Base-by-base conservation (phyloP, 169 alveolate genomes). In the Cryptosporidium parvum region DNA sequence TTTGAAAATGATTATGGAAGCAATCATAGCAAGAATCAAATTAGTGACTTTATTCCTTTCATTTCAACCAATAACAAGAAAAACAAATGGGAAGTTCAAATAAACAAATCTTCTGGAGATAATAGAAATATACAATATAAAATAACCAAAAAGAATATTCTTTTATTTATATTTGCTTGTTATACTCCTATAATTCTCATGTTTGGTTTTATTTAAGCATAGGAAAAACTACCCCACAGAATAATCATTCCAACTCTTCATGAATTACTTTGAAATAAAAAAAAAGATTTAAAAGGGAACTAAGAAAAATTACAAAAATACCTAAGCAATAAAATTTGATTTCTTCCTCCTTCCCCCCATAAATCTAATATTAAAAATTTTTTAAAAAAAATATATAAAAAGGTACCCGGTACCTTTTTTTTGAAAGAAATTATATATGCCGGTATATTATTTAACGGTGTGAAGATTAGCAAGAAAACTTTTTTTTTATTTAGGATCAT, bases 371-470 rank as follows among this genome's bases (percentile, higher is more conserved):
- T 48, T 48, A 48, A 48, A 18, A 53, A 8, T 53, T 53, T n/a
- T 23, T n/a, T n/a, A 0, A 26, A 26, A 26, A 56, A 56, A 21
- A 16, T 52, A 14, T 14, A 52, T 0, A 10, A 56, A 56, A n/a
- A n/a, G 67, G 67, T 56, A 56, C 67, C 67, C 37, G 67, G 67
- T 56, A 56, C 67, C 67, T 1, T 56, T 56, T 56, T 26, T 26
- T 26, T 26, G 26, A 26, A 26, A 26, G 26, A 10, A 12, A 12
- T 45, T 0, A 12, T 45, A 45, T 56, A 56, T 56, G 8, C 67
- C 37, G 67, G 29, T 23, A 56, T 56, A 56, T 56, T n/a, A 31
- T 31, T 31, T 1, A 8, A 9, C 16, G 48, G 12, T 12, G 10
- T 42, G 10, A 8, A 42, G 16, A 42, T 42, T 42, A 42, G 0